Evolutionary conservation across 108 stramenopile species (phyloP).

Genomic region (Ochromonas danica): DNA sequence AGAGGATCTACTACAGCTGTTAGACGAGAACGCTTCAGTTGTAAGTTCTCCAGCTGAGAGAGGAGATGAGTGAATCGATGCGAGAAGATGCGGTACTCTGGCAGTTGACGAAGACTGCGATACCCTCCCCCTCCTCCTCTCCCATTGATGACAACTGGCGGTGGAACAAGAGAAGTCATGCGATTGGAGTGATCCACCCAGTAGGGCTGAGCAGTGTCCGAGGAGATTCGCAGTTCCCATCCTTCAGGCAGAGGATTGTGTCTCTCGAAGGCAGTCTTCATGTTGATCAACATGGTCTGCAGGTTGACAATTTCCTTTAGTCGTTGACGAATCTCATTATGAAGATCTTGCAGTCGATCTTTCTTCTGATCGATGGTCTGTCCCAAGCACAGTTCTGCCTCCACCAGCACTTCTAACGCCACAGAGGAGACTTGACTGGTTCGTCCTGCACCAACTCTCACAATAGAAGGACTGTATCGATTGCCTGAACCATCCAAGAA

Average conservation of each 20-base stretch:
- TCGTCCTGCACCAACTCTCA: slow-evolving; percentile 71
- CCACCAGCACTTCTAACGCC: neutral
- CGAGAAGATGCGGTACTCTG: neutral
- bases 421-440: slow-evolving; percentile 36
- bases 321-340: too few relatives aligned
- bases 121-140: neutral
- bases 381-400: too few relatives aligned
- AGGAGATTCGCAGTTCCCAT: slow-evolving; percentile 32
- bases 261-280: neutral
- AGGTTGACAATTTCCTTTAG: neutral
- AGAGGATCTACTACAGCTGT: neutral
- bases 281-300: slow-evolving; percentile 12
- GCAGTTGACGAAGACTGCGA: neutral
- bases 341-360: neutral
- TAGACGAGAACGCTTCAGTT: neutral
- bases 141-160: neutral
- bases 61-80: slow-evolving; percentile 10
- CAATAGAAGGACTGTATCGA: slow-evolving; percentile 85
- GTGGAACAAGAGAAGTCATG: slow-evolving; percentile 10
- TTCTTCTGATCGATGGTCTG: neutral
- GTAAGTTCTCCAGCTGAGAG: neutral
- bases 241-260: slow-evolving; percentile 3
- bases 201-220: neutral
- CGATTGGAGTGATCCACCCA: slow-evolving; percentile 19
- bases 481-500: slow-evolving; percentile 85